Base-by-base conservation (phyloP, 208 protist genomes). In the Leishmania amazonensis region DNA sequence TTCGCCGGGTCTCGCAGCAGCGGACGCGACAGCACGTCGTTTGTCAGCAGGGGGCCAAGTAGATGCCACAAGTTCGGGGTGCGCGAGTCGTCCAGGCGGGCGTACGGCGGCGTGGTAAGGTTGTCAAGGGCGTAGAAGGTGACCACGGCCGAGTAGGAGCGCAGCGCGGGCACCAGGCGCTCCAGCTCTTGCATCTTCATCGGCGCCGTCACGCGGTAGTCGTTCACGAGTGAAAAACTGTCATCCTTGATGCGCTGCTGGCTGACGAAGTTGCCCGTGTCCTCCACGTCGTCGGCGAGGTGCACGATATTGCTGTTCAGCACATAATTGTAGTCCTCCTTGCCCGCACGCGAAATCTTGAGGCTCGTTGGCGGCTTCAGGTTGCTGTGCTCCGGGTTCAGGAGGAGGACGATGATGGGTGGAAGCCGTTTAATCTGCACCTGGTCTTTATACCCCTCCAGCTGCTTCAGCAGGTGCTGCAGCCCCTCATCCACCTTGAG, bases 401-500 rank as follows among this genome's bases (percentile, higher is more conserved):
- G 87, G 58, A 96, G 84, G n/a, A 98, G 87, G 31, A 96, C 93
- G 80, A 98, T 96, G 76, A 98, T 96, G 42, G 91, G 90, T 67
- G 95, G 95, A 68, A 98, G 87, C n/a, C 91, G 86, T 78, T 95
- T 91, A 76, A 98, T 98, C 75, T 92, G 88, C 17, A 96, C 91
- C 74, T 93, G 81, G 68, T 95, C 91, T 49, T 94, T 94, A 84
- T 91, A 93, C 51, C 75, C 81, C 83, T 96, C 95, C 75, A 97
- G 83, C 85, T 97, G 91, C 86, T 96, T 95, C 68, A 98, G 88
- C 40, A 98, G 83, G 83, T 98, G 95, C 80, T 98, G 95, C 79
- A 98, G 89, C 15, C 95, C 95, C 76, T 98, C 95, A 76, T 96
- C 93, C 78, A 98, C 95, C 81, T 95, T 96, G n/a, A 96, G 83